Conservation (phyloP, 345 rosid genomes). For the Triadica sebifera region DNA sequence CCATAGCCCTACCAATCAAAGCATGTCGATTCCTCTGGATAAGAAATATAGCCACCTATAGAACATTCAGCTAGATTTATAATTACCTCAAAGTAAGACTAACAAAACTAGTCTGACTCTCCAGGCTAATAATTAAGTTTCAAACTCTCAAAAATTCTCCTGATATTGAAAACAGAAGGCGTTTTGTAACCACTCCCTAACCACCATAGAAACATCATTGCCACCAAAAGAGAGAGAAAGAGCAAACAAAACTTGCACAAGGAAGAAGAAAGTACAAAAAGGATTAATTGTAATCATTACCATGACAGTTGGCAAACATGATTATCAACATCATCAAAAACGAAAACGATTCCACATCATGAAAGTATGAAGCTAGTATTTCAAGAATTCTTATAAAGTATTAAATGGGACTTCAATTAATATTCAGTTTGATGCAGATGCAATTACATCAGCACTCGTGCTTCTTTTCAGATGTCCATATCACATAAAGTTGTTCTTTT, state of each 20-base stretch:
- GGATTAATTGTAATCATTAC: background rate
- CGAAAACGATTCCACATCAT: background rate
- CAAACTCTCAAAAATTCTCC: background rate
- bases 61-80: background rate
- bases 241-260: background rate
- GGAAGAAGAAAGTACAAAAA: background rate
- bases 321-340: background rate
- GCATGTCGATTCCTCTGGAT: constrained; percentile 98
- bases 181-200: background rate
- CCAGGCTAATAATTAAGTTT: background rate
- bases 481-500: background rate
- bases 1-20: constrained; percentile 97
- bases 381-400: background rate
- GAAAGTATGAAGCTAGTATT: background rate
- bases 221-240: background rate
- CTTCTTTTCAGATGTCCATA: background rate
- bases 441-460: background rate
- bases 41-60: constrained; percentile 92
- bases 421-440: background rate
- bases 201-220: background rate
- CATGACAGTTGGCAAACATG: background rate
- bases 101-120: background rate
- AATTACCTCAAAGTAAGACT: background rate
- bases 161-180: background rate
- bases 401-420: background rate